Evolutionary conservation across 1,139 yeast genomes (phyloP).

Genomic region (Arxiozyma heterogenica): DNA sequence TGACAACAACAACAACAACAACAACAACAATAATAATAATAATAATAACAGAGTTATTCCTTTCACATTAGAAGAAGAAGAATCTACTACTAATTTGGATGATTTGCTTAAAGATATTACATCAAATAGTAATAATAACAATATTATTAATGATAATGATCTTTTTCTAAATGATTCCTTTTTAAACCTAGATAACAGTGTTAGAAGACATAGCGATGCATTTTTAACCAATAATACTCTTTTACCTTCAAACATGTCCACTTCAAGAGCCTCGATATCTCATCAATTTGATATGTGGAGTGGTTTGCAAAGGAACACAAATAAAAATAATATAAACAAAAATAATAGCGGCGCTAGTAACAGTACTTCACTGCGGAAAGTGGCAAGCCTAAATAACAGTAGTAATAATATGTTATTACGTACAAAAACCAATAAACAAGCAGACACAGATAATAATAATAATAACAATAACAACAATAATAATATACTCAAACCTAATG

Average conservation of each 20-base stretch:
- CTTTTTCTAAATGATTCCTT: background rate
- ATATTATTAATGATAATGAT: background rate
- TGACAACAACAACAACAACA: too few species aligned
- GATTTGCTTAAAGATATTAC: slow-evolving; percentile 13
- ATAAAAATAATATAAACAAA: too few species aligned
- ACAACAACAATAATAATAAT: too few species aligned
- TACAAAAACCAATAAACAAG: slow-evolving; percentile 9
- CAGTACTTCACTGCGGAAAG: slow-evolving; percentile 1
- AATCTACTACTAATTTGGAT: slow-evolving; percentile 8
- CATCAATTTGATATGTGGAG: slow-evolving; percentile 27
- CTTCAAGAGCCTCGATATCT: slow-evolving; percentile 24
- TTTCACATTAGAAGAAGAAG: background rate
- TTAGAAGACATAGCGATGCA: slow-evolving; percentile 23
- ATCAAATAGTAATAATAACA: background rate
- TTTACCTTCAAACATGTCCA: slow-evolving; percentile 3
- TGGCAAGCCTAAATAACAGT: background rate
- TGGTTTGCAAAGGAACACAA: slow-evolving; percentile 8
- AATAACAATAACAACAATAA: slow-evolving; percentile 6
- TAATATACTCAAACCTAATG: slow-evolving; percentile 12
- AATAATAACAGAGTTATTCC: background rate
- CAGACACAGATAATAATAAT: slow-evolving; percentile 9
- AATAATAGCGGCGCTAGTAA: background rate
- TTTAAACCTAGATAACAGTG: background rate
- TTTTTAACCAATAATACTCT: slow-evolving; percentile 10
- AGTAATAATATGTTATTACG: background rate